These are phyloP conservation scores for Casuarina cunninghamiana DNA, from an alignment of 306 rosid species.

Conservation along the genomic window DNA sequence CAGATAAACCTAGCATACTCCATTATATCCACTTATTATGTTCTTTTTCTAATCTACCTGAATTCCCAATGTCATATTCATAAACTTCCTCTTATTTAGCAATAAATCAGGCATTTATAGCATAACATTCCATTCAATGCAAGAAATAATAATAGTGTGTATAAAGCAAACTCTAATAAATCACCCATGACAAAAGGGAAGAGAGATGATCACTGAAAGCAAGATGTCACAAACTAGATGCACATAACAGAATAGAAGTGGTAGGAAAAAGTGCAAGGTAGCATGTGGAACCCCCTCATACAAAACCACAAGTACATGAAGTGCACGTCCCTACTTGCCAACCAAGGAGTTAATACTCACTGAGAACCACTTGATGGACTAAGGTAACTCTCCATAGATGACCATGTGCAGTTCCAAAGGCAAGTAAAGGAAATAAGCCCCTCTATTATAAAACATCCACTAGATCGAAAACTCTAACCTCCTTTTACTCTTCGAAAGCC, in stretches of 20 bases:
- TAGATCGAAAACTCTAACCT: conserved; percentile 46
- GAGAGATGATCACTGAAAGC: not conserved
- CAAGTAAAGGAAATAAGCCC: not conserved
- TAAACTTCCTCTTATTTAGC: not conserved
- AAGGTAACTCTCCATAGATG: not conserved
- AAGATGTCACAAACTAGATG: not conserved
- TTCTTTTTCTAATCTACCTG: not conserved
- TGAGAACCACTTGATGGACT: not conserved
- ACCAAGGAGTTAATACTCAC: not conserved
- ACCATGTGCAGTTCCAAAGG: not conserved
- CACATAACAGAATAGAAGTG: not conserved
- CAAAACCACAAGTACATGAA: conserved; percentile 2
- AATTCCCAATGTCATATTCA: not conserved
- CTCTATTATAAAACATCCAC: conserved; percentile 4
- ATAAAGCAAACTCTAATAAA: not conserved
- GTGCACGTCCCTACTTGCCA: not conserved
- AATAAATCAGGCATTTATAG: not conserved
- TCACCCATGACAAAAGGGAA: not conserved
- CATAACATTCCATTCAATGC: not conserved
- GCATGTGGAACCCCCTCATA: not conserved
- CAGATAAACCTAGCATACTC: not conserved
- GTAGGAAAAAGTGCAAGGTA: not conserved
- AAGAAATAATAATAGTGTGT: not conserved
- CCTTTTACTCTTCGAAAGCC: conserved; percentile 95
- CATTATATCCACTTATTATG: not conserved